Evolutionary conservation across 225 moss, liverwort and hornwort species (phyloP).

Genomic region (Takakia lepidozioides): DNA sequence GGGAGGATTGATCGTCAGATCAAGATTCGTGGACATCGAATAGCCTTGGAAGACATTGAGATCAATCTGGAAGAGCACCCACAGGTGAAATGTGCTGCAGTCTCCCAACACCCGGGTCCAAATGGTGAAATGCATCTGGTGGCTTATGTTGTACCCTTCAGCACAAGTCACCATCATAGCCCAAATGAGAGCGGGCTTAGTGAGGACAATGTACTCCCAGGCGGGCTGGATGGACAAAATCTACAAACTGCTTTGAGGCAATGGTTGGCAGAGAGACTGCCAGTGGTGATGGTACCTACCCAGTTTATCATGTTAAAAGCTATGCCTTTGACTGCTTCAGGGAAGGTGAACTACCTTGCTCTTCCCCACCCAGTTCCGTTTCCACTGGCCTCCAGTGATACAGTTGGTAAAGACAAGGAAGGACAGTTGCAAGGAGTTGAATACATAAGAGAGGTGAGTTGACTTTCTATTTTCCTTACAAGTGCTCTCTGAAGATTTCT

Average conservation of each 20-base stretch:
- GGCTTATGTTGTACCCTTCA: conserved; percentile 43
- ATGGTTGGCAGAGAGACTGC: conserved; percentile 30
- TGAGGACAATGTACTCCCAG: too few relatives aligned
- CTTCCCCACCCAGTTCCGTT: conserved; percentile 10
- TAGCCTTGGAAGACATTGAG: conserved; percentile 41
- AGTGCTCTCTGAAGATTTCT: too few relatives aligned
- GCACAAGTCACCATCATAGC: too few relatives aligned
- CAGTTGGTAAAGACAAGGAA: neutral
- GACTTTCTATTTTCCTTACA: too few relatives aligned
- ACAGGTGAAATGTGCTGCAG: conserved; percentile 24
- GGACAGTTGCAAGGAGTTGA: conserved; percentile 15
- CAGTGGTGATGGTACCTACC: conserved; percentile 33
- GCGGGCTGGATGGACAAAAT: too few relatives aligned
- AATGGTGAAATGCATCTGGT: conserved; percentile 23
- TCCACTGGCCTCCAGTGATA: too few relatives aligned
- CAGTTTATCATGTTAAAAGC: conserved; percentile 17
- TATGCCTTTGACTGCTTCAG: conserved; percentile 34
- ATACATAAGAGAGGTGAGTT: conserved; percentile 15
- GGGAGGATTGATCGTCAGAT: conserved; percentile 37
- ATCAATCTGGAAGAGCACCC: conserved; percentile 19
- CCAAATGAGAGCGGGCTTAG: too few relatives aligned
- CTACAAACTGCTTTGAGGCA: conserved; percentile 24
- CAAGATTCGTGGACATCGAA: conserved; percentile 38
- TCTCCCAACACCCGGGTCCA: conserved; percentile 3
- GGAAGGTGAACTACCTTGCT: conserved; percentile 28